These are phyloP conservation scores for Gentiana straminea DNA, from an alignment of 257 asterid genomes.

Conservation along the genomic window DNA sequence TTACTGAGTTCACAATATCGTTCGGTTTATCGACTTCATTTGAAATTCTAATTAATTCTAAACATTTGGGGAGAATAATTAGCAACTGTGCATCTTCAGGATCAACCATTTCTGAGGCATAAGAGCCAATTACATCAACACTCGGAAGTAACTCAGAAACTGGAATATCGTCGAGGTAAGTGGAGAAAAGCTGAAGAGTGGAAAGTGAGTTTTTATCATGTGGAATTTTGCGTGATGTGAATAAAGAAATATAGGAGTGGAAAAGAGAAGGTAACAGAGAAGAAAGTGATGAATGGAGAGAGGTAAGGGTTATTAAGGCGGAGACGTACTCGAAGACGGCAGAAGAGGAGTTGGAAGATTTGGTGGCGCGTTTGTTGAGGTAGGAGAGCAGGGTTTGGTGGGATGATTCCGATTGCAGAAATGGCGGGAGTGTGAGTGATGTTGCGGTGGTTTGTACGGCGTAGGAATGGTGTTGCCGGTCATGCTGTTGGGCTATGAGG, in stretches of 20 bases:
- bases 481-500: slow-evolving; percentile 38
- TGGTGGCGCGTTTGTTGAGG: slow-evolving; percentile 54
- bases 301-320: slow-evolving; percentile 44
- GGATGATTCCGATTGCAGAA: slow-evolving; percentile 43
- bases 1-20: slow-evolving; percentile 37
- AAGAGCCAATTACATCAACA: slow-evolving; percentile 29
- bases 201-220: slow-evolving; percentile 45
- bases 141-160: slow-evolving; percentile 22
- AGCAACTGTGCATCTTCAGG: slow-evolving; percentile 54
- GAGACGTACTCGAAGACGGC: slow-evolving; percentile 52
- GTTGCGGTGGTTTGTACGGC: slow-evolving; percentile 23
- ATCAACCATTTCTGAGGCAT: slow-evolving; percentile 33
- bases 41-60: slow-evolving; percentile 44
- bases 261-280: slow-evolving; percentile 45
- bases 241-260: slow-evolving; percentile 43
- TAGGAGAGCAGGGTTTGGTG: slow-evolving; percentile 46
- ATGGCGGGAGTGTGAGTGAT: slow-evolving; percentile 29
- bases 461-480: slow-evolving; percentile 16
- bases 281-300: slow-evolving; percentile 43
- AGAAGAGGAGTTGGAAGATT: slow-evolving; percentile 26
- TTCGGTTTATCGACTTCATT: slow-evolving; percentile 40
- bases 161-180: slow-evolving; percentile 41
- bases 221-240: slow-evolving; percentile 45
- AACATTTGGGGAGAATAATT: slow-evolving; percentile 48
- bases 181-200: slow-evolving; percentile 46